These are phyloP conservation scores for Acmispon strigosus DNA, from an alignment of 306 rosid genomes.

Conservation along the genomic window DNA sequence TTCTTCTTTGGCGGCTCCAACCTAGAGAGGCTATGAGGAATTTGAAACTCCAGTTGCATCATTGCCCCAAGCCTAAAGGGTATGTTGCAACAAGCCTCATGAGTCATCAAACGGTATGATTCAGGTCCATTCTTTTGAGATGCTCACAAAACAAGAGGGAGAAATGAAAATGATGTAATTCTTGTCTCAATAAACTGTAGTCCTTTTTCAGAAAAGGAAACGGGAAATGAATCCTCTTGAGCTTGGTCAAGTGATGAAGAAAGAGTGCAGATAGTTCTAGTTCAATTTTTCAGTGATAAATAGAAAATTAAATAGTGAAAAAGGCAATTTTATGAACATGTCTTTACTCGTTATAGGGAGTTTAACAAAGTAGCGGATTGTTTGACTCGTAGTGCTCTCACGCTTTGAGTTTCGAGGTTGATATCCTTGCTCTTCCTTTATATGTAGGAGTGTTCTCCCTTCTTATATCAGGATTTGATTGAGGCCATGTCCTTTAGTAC, in stretches of 20 bases:
- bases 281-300: neutral
- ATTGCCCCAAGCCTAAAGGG: neutral
- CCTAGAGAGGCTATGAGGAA: constrained; percentile 4
- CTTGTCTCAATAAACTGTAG: constrained; percentile 8
- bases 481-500: too few relatives aligned
- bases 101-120: neutral
- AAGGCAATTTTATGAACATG: neutral
- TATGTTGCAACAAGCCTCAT: neutral
- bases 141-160: neutral
- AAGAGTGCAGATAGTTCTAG: neutral
- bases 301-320: neutral
- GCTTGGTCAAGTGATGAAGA: neutral
- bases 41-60: neutral
- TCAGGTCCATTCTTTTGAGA: neutral
- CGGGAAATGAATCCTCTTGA: neutral
- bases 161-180: constrained; percentile 1
- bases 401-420: too few relatives aligned
- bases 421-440: too few relatives aligned
- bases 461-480: too few relatives aligned
- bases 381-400: too few relatives aligned
- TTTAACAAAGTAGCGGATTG: too few relatives aligned
- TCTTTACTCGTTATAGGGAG: too few relatives aligned
- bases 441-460: too few relatives aligned
- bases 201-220: neutral
- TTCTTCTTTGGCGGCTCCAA: constrained; percentile 32